These are phyloP conservation scores for Phytopythium delawarense DNA, from an alignment of 352 stramenopile species.

Conservation along the genomic window DNA sequence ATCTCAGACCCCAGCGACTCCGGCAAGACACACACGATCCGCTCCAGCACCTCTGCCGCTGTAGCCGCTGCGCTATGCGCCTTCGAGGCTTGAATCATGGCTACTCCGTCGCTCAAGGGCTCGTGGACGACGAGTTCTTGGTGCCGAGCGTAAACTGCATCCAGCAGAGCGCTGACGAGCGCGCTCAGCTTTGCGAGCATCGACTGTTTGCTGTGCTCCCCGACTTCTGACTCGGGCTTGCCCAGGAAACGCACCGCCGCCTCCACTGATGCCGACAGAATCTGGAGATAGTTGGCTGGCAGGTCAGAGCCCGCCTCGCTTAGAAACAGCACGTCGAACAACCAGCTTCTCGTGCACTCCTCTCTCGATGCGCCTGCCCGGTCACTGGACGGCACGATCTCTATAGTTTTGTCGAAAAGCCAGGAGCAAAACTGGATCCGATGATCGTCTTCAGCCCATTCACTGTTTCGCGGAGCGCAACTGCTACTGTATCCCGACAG, in stretches of 20 bases:
- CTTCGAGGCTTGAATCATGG: constrained; percentile 8
- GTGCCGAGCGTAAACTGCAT: constrained; percentile 40
- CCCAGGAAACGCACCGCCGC: constrained; percentile 17
- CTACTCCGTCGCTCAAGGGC: constrained; percentile 24
- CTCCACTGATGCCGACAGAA: constrained; percentile 18
- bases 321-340: constrained; percentile 60
- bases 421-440: constrained; percentile 25
- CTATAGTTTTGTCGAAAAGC: constrained; percentile 20
- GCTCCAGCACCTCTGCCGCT: background rate
- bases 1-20: background rate
- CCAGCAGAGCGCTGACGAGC: constrained; percentile 26
- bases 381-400: background rate
- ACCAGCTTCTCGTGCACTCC: constrained; percentile 26
- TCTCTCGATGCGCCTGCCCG: background rate
- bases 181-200: constrained; percentile 5
- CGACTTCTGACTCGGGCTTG: background rate
- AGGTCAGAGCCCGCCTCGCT: constrained; percentile 23
- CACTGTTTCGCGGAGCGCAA: background rate
- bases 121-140: constrained; percentile 28
- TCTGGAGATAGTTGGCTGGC: constrained; percentile 21
- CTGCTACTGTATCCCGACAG: constrained; percentile 6
- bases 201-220: background rate
- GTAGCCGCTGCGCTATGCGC: background rate
- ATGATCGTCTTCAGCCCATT: constrained; percentile 6
- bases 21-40: background rate